Evolutionary conservation across 805 yeast genomes (phyloP).

Genomic region (Lachancea sp.): DNA sequence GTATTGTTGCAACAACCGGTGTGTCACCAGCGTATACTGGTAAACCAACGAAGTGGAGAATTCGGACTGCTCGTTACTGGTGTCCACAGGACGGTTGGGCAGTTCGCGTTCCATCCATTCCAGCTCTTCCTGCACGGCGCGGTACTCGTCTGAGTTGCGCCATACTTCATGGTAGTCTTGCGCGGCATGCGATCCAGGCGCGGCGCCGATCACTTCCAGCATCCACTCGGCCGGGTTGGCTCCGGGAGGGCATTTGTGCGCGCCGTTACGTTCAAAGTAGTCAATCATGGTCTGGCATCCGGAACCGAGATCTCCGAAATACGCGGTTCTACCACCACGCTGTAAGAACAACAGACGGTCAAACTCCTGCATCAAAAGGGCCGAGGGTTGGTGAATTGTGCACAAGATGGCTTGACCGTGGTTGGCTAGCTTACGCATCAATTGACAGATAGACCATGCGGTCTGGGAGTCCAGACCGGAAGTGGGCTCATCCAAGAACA

Average conservation of each 20-base stretch:
- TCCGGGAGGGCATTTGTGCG: constrained; percentile 56
- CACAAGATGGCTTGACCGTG: constrained; percentile 72
- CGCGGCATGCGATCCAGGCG: constrained; percentile 68
- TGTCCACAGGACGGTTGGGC: constrained; percentile 32
- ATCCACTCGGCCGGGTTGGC: constrained; percentile 91
- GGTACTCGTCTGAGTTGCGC: constrained; percentile 60
- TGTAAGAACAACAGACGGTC: constrained; percentile 62
- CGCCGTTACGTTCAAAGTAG: constrained; percentile 62
- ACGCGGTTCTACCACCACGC: constrained; percentile 74
- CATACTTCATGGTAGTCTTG: constrained; percentile 75
- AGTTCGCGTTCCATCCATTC: constrained; percentile 58
- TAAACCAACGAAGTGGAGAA: constrained; percentile 39
- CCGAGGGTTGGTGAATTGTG: constrained; percentile 76
- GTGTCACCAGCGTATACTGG: constrained; percentile 43
- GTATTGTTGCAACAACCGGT: constrained; percentile 56
- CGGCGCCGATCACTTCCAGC: constrained; percentile 80
- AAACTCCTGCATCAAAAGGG: constrained; percentile 58
- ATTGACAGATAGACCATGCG: constrained; percentile 64
- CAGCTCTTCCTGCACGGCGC: constrained; percentile 53
- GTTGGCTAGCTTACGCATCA: constrained; percentile 59
- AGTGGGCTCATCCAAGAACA: constrained; percentile 67
- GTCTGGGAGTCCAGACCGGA: constrained; percentile 64
- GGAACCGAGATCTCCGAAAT: constrained; percentile 70
- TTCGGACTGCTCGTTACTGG: constrained; percentile 32
- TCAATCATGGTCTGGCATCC: constrained; percentile 51